phyloP scores from a whole-genome alignment of 345 rosid species.

The Populus alba region DNA sequence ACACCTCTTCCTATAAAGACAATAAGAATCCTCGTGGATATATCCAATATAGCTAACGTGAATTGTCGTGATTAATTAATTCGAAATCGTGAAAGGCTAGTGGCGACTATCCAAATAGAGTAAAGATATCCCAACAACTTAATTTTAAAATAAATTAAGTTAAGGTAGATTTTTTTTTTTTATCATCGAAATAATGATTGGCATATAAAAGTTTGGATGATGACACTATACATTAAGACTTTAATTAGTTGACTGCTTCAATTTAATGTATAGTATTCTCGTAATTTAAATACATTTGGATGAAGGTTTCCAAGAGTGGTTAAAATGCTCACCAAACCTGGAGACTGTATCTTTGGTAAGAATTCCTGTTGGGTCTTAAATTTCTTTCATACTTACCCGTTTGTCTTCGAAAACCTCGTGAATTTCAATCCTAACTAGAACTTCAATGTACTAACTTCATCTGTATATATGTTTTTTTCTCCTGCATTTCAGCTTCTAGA shows the following conservation, averaged over 20 bases:
- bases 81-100: too few species aligned
- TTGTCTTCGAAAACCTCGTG: slow-evolving; percentile 21
- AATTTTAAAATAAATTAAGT: too few species aligned
- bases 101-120: too few species aligned
- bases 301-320: slow-evolving; percentile 37
- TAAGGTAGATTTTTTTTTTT: too few species aligned
- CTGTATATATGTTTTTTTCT: background rate
- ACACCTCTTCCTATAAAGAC: background rate
- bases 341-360: slow-evolving; percentile 34
- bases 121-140: too few species aligned
- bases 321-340: slow-evolving; percentile 63
- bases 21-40: background rate
- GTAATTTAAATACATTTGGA: background rate
- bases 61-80: too few species aligned
- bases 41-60: background rate
- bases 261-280: background rate
- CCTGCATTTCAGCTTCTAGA: background rate
- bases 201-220: background rate
- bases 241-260: background rate
- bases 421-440: slow-evolving; percentile 58
- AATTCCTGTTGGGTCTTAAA: slow-evolving; percentile 21
- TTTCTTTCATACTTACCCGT: slow-evolving; percentile 1
- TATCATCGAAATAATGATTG: too few species aligned
- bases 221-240: background rate
- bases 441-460: background rate